Conservation (phyloP, 2,329 filamentous ascomycete species). For the Fusarium brevicatenulatum region DNA sequence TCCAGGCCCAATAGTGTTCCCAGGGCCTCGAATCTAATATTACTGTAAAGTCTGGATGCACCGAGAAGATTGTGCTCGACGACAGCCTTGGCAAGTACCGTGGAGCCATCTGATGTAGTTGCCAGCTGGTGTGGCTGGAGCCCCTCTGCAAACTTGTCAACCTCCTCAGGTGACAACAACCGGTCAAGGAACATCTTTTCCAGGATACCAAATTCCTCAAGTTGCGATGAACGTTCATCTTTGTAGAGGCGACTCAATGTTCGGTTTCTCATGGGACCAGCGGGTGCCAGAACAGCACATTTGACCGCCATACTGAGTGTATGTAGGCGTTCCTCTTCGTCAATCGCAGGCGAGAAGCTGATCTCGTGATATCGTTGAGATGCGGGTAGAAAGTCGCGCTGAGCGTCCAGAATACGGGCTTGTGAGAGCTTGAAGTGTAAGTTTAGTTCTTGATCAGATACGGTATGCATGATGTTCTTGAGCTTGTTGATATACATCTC, state of each 20-base stretch:
- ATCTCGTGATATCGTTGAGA: slow-evolving; percentile 89
- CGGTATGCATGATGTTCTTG: slow-evolving; percentile 88
- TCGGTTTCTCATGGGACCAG: slow-evolving; percentile 84
- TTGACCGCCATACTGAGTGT: slow-evolving; percentile 89
- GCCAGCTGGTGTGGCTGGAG: slow-evolving; percentile 91
- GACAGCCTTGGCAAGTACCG: slow-evolving; percentile 91
- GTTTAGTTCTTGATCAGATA: slow-evolving; percentile 77
- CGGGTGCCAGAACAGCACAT: slow-evolving; percentile 91
- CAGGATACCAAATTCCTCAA: slow-evolving; percentile 85
- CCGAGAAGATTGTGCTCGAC: slow-evolving; percentile 96
- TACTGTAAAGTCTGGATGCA: slow-evolving; percentile 81
- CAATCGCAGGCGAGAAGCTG: slow-evolving; percentile 79
- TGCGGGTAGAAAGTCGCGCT: slow-evolving; percentile 88
- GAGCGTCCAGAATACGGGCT: slow-evolving; percentile 91
- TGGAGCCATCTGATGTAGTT: slow-evolving; percentile 87
- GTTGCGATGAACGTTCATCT: slow-evolving; percentile 81
- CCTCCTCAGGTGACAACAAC: slow-evolving; percentile 82
- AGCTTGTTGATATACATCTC: slow-evolving; percentile 93
- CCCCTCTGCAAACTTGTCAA: slow-evolving; percentile 83
- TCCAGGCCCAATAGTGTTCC: slow-evolving; percentile 81
- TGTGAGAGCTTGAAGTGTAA: slow-evolving; percentile 92
- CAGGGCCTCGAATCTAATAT: slow-evolving; percentile 80
- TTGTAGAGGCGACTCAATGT: slow-evolving; percentile 89
- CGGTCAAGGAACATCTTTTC: slow-evolving; percentile 98
- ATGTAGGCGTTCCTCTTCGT: slow-evolving; percentile 85